A percentile compares a stretch with the other conserved stretches of the same genome.
Evolutionary conservation across 1,284 basidiomycete species (phyloP).

Genomic region (Polyporus tsugae): DNA sequence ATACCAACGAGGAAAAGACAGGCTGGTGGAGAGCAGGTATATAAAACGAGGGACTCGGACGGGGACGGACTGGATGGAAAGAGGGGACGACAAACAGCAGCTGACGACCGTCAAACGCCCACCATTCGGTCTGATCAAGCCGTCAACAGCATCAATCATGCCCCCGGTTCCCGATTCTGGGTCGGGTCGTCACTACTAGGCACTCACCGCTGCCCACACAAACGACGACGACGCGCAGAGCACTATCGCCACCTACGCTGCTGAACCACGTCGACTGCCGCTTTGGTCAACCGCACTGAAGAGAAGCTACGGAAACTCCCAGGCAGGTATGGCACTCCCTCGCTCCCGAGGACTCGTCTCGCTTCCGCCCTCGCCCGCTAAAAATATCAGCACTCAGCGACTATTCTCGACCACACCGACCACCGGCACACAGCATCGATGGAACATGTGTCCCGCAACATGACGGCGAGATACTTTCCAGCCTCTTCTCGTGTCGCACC

Average conservation of each 20-base stretch:
- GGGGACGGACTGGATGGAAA: slow-evolving; percentile 16
- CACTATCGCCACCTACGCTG: background rate
- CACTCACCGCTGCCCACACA: background rate
- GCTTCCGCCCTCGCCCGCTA: slow-evolving; percentile 7
- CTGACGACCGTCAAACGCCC: slow-evolving; percentile 25
- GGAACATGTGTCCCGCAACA: background rate
- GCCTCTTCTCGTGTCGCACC: background rate
- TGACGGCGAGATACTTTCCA: background rate
- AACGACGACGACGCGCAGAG: background rate
- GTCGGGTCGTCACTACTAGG: background rate
- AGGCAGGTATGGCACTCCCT: background rate
- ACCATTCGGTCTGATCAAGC: slow-evolving; percentile 26
- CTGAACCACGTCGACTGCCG: slow-evolving; percentile 12
- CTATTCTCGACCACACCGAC: background rate
- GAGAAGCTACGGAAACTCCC: slow-evolving; percentile 8
- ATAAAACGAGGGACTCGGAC: slow-evolving; percentile 21
- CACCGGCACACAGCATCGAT: background rate
- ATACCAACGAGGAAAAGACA: slow-evolving; percentile 19
- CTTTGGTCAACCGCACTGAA: slow-evolving; percentile 9
- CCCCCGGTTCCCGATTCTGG: slow-evolving; percentile 3
- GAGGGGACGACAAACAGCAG: slow-evolving; percentile 8
- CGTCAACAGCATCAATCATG: slow-evolving; percentile 20
- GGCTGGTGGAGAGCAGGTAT: slow-evolving; percentile 19
- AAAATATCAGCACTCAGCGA: background rate
- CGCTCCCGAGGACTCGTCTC: background rate